Evolutionary conservation across 495 filamentous ascomycete species (phyloP).

Genomic region (Chaetomium tenue): DNA sequence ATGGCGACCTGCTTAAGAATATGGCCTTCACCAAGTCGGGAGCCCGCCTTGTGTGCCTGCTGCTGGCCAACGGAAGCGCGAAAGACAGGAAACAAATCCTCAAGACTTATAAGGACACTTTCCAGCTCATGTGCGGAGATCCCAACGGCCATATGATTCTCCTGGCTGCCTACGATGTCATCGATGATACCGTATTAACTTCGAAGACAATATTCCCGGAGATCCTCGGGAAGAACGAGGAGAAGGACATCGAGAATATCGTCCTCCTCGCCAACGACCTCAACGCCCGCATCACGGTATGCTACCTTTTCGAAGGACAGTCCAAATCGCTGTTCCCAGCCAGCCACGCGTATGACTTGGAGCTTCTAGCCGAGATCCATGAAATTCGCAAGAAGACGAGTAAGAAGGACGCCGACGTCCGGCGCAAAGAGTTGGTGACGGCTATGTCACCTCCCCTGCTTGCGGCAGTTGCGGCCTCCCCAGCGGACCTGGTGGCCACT

Average conservation of each 20-base stretch:
- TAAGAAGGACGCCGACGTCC: constrained; percentile 79
- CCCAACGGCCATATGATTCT: constrained; percentile 74
- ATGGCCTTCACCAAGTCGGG: constrained; percentile 93
- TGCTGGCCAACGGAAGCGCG: constrained; percentile 77
- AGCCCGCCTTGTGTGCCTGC: constrained; percentile 72
- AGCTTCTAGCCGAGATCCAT: constrained; percentile 70
- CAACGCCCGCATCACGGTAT: constrained; percentile 70
- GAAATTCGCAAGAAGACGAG: constrained; percentile 73
- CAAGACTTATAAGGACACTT: constrained; percentile 78
- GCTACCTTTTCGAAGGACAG: constrained; percentile 78
- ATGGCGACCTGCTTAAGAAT: constrained; percentile 84
- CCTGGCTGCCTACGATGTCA: constrained; percentile 78
- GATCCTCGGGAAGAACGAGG: constrained; percentile 65
- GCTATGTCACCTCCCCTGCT: constrained; percentile 67
- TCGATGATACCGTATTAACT: constrained; percentile 90
- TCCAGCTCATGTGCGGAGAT: constrained; percentile 79
- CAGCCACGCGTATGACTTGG: constrained; percentile 57
- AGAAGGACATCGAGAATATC: constrained; percentile 61
- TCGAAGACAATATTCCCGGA: constrained; percentile 82
- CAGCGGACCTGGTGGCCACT: constrained; percentile 62
- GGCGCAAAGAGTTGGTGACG: constrained; percentile 72
- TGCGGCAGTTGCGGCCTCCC: constrained; percentile 64
- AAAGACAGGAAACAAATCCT: constrained; percentile 92
- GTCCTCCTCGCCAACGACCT: constrained; percentile 62
- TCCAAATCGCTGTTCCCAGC: constrained; percentile 66